These are phyloP conservation scores for Schizochytrium sp. DNA, from an alignment of 108 stramenopile species.

Conservation along the genomic window DNA sequence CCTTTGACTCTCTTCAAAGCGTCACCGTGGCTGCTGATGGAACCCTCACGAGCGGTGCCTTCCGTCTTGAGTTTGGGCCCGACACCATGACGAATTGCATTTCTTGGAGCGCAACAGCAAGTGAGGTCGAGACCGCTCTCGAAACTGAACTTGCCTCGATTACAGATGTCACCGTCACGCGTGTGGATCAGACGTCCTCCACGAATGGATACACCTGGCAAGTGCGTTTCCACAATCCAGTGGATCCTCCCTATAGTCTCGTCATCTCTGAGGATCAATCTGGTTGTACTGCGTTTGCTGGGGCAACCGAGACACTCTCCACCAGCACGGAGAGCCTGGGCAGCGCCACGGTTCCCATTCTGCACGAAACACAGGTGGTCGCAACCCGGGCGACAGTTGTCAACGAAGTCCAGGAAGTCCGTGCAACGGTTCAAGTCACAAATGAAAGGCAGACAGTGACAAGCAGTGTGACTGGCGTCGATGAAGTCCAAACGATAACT, in stretches of 20 bases:
- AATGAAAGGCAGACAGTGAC: constrained; percentile 71
- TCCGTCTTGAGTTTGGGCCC: not conserved
- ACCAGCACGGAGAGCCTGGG: not conserved
- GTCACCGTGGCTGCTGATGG: not conserved
- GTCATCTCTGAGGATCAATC: not conserved
- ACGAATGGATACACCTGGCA: not conserved
- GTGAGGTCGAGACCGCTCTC: constrained; percentile 38
- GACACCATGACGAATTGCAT: constrained; percentile 40
- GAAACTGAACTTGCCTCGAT: constrained; percentile 23
- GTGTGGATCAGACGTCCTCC: constrained; percentile 26
- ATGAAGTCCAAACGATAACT: constrained; percentile 68
- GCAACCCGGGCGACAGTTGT: constrained; percentile 25
- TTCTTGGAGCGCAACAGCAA: constrained; percentile 50
- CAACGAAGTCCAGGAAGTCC: constrained; percentile 56
- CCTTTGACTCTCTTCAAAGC: constrained; percentile 34
- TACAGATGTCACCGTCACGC: constrained; percentile 21
- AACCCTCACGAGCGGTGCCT: not conserved
- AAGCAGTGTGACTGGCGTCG: constrained; percentile 55
- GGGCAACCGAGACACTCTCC: not conserved
- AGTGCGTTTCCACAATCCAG: not conserved
- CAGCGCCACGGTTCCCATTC: constrained; percentile 28
- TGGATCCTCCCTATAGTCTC: not conserved
- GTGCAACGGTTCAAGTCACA: constrained; percentile 57
- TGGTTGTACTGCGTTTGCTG: not conserved
- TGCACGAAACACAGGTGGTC: constrained; percentile 49